phyloP scores from a whole-genome alignment of 2,329 filamentous ascomycete species.

The Elsinoe ampelina region DNA sequence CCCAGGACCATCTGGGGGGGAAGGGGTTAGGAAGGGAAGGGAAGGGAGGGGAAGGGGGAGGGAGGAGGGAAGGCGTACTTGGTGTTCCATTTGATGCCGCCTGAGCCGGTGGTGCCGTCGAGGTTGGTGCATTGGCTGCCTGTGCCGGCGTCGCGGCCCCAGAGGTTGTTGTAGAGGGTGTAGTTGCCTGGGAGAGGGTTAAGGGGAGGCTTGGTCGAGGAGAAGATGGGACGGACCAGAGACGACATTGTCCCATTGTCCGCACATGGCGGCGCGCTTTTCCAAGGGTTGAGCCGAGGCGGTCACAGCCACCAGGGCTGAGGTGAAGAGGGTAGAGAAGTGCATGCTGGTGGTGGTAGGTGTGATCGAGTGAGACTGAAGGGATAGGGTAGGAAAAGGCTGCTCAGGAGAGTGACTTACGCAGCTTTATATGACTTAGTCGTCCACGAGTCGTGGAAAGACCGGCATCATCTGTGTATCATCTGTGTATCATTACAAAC shows the following conservation, averaged over 20 bases:
- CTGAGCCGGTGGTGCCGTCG: constrained; percentile 28
- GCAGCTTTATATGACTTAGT: neutral
- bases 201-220: neutral
- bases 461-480: neutral
- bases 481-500: neutral
- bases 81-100: constrained; percentile 36
- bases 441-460: neutral
- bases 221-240: constrained; percentile 17
- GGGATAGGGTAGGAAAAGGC: neutral
- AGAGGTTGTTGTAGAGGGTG: constrained; percentile 35
- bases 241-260: constrained; percentile 23
- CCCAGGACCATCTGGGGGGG: constrained; percentile 19
- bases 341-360: constrained; percentile 16
- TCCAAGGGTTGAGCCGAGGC: constrained; percentile 18
- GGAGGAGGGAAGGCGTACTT: constrained; percentile 23
- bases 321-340: constrained; percentile 16
- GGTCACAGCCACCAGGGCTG: constrained; percentile 15
- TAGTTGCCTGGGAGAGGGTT: constrained; percentile 17
- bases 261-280: constrained; percentile 21
- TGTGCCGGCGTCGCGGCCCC: constrained; percentile 34
- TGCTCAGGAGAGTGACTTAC: neutral
- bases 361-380: neutral
- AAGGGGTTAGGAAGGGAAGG: neutral
- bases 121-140: constrained; percentile 40
- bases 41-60: neutral